phyloP scores from a whole-genome alignment of 305 asterid species.

The Nicotiana rustica region DNA sequence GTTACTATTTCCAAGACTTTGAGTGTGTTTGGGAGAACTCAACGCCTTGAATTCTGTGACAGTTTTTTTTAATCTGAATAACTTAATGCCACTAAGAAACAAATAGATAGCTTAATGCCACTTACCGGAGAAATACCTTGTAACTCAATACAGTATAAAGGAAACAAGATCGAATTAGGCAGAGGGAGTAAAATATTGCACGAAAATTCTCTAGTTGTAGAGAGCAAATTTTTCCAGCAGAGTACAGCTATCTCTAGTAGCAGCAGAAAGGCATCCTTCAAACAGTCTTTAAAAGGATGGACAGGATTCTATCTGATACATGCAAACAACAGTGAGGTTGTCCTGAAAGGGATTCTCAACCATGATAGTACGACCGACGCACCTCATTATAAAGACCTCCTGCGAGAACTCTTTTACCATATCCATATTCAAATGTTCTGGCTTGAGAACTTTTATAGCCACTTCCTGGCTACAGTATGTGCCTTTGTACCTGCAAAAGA shows the following conservation, averaged over 20 bases:
- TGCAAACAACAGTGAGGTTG: slow-evolving; percentile 3
- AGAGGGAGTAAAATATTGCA: neutral
- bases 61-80: neutral
- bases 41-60: neutral
- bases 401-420: slow-evolving; percentile 90
- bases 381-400: slow-evolving; percentile 99
- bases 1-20: neutral
- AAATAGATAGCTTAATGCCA: neutral
- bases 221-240: neutral
- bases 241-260: slow-evolving; percentile 18
- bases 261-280: neutral
- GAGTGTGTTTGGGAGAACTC: neutral
- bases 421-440: slow-evolving; percentile 80
- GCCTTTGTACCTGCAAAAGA: slow-evolving; percentile 77
- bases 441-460: slow-evolving; percentile 95
- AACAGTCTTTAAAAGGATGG: neutral
- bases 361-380: slow-evolving; percentile 38
- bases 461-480: slow-evolving; percentile 94
- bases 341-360: slow-evolving; percentile 7
- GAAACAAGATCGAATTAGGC: slow-evolving; percentile 2
- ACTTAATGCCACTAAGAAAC: neutral
- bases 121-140: slow-evolving; percentile 23
- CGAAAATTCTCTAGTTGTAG: slow-evolving; percentile 5
- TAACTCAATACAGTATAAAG: neutral
- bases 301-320: slow-evolving; percentile 1